These are phyloP conservation scores for Fagopyrum tataricum DNA, from an alignment of 148 eudicot genomes.

Conservation along the genomic window DNA sequence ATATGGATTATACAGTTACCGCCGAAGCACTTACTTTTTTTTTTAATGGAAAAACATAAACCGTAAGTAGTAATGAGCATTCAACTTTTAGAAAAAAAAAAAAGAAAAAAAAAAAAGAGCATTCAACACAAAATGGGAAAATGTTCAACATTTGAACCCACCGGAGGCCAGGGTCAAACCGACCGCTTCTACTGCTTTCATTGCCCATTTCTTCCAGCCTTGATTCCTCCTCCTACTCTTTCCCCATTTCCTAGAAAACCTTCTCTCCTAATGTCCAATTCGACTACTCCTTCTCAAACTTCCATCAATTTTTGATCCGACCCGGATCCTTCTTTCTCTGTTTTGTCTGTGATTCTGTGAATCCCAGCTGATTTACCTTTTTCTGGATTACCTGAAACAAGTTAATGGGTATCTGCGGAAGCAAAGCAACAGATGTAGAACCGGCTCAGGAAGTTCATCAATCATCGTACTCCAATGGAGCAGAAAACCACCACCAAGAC, in stretches of 20 bases:
- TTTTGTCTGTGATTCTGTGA: neutral
- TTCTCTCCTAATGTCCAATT: constrained; percentile 3
- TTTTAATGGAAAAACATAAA: too few species aligned
- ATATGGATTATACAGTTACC: too few species aligned
- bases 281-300: neutral
- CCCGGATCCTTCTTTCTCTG: neutral
- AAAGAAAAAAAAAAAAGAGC: too few species aligned
- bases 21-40: too few species aligned
- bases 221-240: neutral
- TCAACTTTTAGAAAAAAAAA: too few species aligned
- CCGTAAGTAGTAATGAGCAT: too few species aligned
- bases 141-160: neutral
- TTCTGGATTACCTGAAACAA: neutral
- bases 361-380: neutral
- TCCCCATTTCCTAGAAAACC: neutral
- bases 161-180: neutral
- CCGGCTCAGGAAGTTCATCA: neutral
- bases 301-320: neutral
- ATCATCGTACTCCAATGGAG: neutral
- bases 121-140: neutral
- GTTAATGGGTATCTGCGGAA: constrained; percentile 4
- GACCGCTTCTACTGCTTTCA: neutral
- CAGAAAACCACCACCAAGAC: neutral
- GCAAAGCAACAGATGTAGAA: neutral
- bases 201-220: neutral